Conservation (phyloP, 176 grass and related monocot species). For the Stipa capillata region DNA sequence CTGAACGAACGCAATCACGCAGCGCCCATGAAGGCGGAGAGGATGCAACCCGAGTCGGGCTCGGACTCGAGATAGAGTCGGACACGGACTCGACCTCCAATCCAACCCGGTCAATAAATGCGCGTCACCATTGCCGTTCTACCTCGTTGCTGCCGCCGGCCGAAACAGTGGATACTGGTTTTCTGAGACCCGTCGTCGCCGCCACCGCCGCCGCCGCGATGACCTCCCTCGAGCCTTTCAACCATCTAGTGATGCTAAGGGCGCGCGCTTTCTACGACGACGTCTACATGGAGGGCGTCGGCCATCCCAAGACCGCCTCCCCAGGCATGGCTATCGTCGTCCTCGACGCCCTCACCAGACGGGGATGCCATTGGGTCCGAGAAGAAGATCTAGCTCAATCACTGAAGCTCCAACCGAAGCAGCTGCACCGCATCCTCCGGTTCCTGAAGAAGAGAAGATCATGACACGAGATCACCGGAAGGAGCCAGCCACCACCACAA, state of each 20-base stretch:
- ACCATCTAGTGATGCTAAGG: background rate
- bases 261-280: background rate
- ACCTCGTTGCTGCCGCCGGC: too few species aligned
- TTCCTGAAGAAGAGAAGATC: slow-evolving; percentile 70
- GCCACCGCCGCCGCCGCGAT: too few species aligned
- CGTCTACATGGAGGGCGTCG: too few species aligned
- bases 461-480: slow-evolving; percentile 52
- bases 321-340: background rate
- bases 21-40: too few species aligned
- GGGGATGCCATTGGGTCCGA: slow-evolving; percentile 43
- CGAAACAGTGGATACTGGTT: too few species aligned
- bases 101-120: too few species aligned
- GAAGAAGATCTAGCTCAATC: slow-evolving; percentile 63
- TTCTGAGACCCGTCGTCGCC: too few species aligned
- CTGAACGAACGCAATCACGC: too few species aligned
- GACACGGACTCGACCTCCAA: too few species aligned
- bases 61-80: too few species aligned
- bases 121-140: too few species aligned
- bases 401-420: slow-evolving; percentile 45
- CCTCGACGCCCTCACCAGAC: slow-evolving; percentile 9
- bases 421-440: slow-evolving; percentile 46
- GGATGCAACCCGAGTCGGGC: too few species aligned
- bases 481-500: slow-evolving; percentile 1
- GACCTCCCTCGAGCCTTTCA: background rate
- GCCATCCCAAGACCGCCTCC: background rate